Evolutionary conservation across 148 eudicot genomes (phyloP).

Genomic region (Mesembryanthemum crystallinum): DNA sequence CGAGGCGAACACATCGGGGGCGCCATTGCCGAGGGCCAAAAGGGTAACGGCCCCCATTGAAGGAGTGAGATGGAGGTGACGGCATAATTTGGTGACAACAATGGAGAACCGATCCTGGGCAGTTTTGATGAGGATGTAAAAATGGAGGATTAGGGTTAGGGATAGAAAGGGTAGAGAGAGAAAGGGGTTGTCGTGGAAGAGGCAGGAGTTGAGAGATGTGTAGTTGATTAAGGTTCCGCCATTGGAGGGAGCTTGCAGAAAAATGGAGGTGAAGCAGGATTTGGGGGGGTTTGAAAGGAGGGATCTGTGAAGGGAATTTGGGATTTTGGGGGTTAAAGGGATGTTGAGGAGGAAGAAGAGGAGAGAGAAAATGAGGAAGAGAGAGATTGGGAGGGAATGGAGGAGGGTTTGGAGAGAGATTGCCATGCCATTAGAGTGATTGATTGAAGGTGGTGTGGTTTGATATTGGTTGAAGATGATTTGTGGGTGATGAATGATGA

Average conservation of each 20-base stretch:
- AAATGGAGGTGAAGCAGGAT: constrained; percentile 34
- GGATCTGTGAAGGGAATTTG: constrained; percentile 32
- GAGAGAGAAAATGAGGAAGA: constrained; percentile 39
- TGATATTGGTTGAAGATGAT: no score
- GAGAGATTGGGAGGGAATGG: constrained; percentile 26
- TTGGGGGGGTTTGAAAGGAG: constrained; percentile 34
- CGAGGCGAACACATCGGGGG: constrained; percentile 90
- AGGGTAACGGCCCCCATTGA: constrained; percentile 89
- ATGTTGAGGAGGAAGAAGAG: constrained; percentile 37
- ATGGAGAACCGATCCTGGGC: constrained; percentile 68
- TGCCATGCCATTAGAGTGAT: constrained; percentile 58
- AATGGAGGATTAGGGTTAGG: constrained; percentile 52
- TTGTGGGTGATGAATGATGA: no score
- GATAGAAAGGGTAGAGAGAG: constrained; percentile 56
- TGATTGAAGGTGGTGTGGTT: no score
- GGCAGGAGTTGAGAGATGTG: constrained; percentile 49
- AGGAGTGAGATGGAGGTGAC: constrained; percentile 55
- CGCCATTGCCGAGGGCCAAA: constrained; percentile 85
- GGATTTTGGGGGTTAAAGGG: constrained; percentile 22
- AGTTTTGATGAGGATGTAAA: constrained; percentile 66
- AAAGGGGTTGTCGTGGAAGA: constrained; percentile 37
- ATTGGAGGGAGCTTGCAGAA: constrained; percentile 26
- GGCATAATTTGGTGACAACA: constrained; percentile 58
- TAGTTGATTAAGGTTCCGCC: constrained; percentile 54
- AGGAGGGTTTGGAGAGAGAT: constrained; percentile 28